phyloP scores from a whole-genome alignment of 441 rosid species.

The Isatis lusitanica region DNA sequence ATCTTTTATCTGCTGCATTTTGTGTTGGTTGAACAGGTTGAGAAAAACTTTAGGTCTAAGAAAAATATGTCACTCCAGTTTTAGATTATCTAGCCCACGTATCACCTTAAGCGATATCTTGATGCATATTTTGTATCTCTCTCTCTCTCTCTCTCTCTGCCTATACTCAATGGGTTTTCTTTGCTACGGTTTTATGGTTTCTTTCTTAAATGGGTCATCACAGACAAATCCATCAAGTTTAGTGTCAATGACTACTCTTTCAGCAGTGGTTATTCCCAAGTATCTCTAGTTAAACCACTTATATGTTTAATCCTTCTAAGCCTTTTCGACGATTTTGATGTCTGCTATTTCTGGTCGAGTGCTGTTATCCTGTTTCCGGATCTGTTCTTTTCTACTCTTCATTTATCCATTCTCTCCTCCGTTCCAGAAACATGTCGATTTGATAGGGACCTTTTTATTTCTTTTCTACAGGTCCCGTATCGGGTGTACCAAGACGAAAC shows the following conservation, averaged over 20 bases:
- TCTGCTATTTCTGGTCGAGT: not conserved
- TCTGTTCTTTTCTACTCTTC: conserved; percentile 26
- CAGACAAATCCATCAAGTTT: not conserved
- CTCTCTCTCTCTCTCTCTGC: not conserved
- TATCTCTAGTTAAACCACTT: not conserved
- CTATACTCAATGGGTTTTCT: conserved; percentile 4
- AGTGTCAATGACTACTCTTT: conserved; percentile 10
- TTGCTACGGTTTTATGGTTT: not conserved
- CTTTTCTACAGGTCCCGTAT: conserved; percentile 60
- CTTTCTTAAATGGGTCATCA: conserved; percentile 13
- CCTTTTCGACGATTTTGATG: conserved; percentile 16
- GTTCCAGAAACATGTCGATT: conserved; percentile 49
- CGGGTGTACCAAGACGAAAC: conserved; percentile 64
- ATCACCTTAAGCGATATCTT: conserved; percentile 9
- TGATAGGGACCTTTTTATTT: conserved; percentile 62
- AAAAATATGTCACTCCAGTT: not conserved
- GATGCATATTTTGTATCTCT: not conserved
- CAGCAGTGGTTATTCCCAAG: not conserved
- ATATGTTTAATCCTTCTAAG: not conserved
- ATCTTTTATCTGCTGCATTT: conserved; percentile 1
- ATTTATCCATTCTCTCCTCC: conserved; percentile 29
- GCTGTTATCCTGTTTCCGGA: conserved; percentile 13
- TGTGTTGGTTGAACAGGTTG: conserved; percentile 21
- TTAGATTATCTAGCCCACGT: conserved; percentile 4
- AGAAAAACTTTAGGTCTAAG: not conserved